Conservation (phyloP, 108 stramenopile genomes). For the Fragilaria radians region DNA sequence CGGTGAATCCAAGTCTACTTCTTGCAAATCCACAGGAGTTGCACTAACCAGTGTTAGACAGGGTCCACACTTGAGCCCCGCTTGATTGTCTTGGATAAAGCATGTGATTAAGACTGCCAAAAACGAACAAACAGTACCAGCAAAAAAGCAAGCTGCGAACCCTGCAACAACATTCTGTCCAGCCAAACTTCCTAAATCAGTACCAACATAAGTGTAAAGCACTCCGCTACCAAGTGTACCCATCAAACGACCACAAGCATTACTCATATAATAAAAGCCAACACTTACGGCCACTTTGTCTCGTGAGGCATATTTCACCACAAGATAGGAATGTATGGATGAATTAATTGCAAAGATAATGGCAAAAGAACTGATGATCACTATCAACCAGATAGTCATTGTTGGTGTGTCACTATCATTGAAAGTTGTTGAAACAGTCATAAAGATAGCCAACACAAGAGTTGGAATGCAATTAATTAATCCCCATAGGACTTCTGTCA, state of each 20-base stretch:
- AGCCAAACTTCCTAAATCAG: conserved; percentile 44
- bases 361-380: conserved; percentile 75
- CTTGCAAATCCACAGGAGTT: no score
- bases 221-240: conserved; percentile 88
- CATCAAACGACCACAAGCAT: conserved; percentile 85
- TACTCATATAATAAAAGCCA: conserved; percentile 95
- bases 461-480: conserved; percentile 74
- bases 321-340: conserved; percentile 87
- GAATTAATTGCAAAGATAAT: conserved; percentile 92
- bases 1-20: no score
- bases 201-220: conserved; percentile 83
- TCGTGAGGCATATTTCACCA: conserved; percentile 87
- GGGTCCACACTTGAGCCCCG: conserved; percentile 68
- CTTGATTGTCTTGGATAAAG: conserved; percentile 64
- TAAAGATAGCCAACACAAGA: conserved; percentile 43
- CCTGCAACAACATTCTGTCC: conserved; percentile 68
- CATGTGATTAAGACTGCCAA: conserved; percentile 70
- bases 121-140: conserved; percentile 69
- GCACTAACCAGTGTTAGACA: conserved; percentile 29
- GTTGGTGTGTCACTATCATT: conserved; percentile 36
- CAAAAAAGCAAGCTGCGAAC: conserved; percentile 74
- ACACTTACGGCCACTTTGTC: conserved; percentile 90
- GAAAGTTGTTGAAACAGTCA: conserved; percentile 46
- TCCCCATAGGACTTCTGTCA: conserved; percentile 85
- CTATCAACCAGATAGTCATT: conserved; percentile 64